Base-by-base conservation (phyloP, 805 yeast species). In the Kodamaea nitidulidarum region DNA sequence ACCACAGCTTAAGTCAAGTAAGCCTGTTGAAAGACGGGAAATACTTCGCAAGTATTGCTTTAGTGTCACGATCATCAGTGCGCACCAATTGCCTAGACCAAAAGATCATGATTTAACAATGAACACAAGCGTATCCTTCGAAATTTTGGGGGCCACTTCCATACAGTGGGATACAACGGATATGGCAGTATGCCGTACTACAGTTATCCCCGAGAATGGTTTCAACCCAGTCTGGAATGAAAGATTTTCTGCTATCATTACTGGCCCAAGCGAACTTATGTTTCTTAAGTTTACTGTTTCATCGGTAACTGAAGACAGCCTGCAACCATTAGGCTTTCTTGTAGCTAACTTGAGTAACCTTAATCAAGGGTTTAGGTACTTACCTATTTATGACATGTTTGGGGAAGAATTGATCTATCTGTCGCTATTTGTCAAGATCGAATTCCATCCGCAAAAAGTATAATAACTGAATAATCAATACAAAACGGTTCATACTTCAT, bases 221-320 rank as follows among this genome's bases (percentile, higher is more conserved):
- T 87, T 86, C 61, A 88, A 85, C 53, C 97, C 97, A 0, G 60
- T 73, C 5, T 91, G 97, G 97, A 77, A 81, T 45, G 70, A 73
- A 36, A 56, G 54, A 4, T 71, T 80, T 44, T 45, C 55, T n/a
- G 71, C 81, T 2, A 48, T 68, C 5, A 56, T 60, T 3, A 56
- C 70, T 6, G 56, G 64, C 32, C 49, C 51, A 4, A 60, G 65
- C 39, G 71, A 75, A 5, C 64, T 84, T 29, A 72, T 78, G 2
- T 85, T 85, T 54, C 44, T 83, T 7, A 63, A 77, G 40, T 68
- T 85, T 38, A 41, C 49, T 6, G 11, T 43, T 5, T 35, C 26
- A 6, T 28, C 49, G 8, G 37, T 33, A 17, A 32, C 26, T 7
- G 50, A 50, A 10, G 60, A 56, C 20, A 48, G 44, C 4, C n/a